phyloP scores from a whole-genome alignment of 169 alveolate genomes.

The Eimeria acervulina region DNA sequence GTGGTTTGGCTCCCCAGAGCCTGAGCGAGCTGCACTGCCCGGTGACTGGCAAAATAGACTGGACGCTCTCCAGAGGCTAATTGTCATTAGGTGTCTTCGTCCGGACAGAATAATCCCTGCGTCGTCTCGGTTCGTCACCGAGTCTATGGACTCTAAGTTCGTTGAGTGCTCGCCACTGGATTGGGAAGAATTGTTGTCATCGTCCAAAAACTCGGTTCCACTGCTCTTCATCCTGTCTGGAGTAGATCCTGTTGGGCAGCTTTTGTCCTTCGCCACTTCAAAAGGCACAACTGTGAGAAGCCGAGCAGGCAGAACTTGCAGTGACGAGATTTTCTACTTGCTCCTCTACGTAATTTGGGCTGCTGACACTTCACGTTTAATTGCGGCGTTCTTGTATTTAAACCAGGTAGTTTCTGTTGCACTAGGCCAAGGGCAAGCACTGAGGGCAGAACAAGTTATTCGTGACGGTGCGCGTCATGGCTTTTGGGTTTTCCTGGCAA shows the following conservation, averaged over 20 bases:
- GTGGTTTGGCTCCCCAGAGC: conserved; percentile 90
- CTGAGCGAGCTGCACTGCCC: conserved; percentile 95
- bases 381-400: neutral
- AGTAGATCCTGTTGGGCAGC: conserved; percentile 95
- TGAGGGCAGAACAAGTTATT: conserved; percentile 93
- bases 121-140: conserved; percentile 91
- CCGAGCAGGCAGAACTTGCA: neutral
- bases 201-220: conserved; percentile 91
- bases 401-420: conserved; percentile 90
- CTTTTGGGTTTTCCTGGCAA: conserved; percentile 96
- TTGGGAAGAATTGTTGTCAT: conserved; percentile 93
- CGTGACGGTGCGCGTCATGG: conserved; percentile 96
- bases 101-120: conserved; percentile 96
- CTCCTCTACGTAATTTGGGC: neutral
- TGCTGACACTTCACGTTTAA: neutral
- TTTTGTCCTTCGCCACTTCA: conserved; percentile 91
- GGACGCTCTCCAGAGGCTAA: conserved; percentile 93
- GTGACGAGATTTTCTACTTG: neutral
- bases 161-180: conserved; percentile 94
- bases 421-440: conserved; percentile 96
- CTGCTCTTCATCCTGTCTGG: conserved; percentile 95
- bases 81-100: conserved; percentile 94
- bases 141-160: conserved; percentile 93
- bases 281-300: conserved; percentile 60
- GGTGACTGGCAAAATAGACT: conserved; percentile 98